These are phyloP conservation scores for Sindora glabra DNA, from an alignment of 306 rosid species.

Conservation along the genomic window DNA sequence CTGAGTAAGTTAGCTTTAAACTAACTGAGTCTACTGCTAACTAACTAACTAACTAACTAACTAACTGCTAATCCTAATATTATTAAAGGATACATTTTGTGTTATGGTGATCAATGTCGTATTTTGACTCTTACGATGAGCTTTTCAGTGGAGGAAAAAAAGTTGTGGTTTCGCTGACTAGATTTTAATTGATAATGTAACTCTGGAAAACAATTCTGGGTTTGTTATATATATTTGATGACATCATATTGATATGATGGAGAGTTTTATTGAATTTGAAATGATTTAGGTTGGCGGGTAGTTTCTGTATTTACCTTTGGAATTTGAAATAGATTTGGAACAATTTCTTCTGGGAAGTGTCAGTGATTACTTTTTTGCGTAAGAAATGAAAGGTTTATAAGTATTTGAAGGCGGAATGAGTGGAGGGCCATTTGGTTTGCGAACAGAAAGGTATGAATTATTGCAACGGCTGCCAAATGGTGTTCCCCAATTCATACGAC, in stretches of 20 bases:
- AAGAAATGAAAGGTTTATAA: conserved; percentile 52
- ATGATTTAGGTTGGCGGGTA: conserved; percentile 12
- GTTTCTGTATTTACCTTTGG: not conserved
- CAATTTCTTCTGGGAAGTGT: not conserved
- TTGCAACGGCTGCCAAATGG: conserved; percentile 66
- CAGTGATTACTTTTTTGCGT: not conserved
- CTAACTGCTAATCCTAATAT: too few relatives aligned
- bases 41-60: too few relatives aligned
- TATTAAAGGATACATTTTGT: too few relatives aligned
- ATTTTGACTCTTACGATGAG: not conserved
- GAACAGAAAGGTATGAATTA: conserved; percentile 70
- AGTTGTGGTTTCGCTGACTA: conserved; percentile 11
- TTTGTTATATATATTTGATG: too few relatives aligned
- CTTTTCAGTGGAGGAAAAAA: not conserved
- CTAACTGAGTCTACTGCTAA: too few relatives aligned
- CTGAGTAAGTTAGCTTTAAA: too few relatives aligned
- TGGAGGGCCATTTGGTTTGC: conserved; percentile 88
- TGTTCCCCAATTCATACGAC: conserved; percentile 23
- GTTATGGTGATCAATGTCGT: conserved; percentile 19
- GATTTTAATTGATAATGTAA: not conserved
- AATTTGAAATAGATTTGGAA: conserved; percentile 15
- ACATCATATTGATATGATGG: conserved; percentile 1
- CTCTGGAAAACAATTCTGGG: not conserved
- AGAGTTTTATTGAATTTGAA: conserved; percentile 13
- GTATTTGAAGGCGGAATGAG: conserved; percentile 57